Conservation (phyloP, 2,329 filamentous ascomycete species). For the Fusarium nelsonii region DNA sequence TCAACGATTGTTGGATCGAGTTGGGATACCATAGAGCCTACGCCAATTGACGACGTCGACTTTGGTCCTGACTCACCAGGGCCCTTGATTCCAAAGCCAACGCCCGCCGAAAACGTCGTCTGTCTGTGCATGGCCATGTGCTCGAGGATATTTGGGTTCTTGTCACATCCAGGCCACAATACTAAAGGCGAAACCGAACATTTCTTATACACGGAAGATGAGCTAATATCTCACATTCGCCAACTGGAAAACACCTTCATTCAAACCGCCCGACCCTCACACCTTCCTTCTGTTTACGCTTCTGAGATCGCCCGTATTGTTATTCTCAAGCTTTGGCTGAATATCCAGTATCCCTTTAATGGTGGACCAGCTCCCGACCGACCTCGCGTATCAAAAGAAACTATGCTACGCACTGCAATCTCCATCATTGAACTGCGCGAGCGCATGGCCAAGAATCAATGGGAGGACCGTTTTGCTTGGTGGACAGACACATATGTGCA, state of each 20-base stretch:
- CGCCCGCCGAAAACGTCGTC: slow-evolving; percentile 58
- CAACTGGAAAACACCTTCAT: slow-evolving; percentile 57
- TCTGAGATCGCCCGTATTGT: slow-evolving; percentile 57
- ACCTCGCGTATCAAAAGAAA: slow-evolving; percentile 54
- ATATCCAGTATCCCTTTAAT: slow-evolving; percentile 60
- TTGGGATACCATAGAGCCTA: slow-evolving; percentile 62
- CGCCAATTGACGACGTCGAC: slow-evolving; percentile 67
- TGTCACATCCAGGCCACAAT: slow-evolving; percentile 52
- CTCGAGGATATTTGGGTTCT: slow-evolving; percentile 56
- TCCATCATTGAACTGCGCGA: slow-evolving; percentile 60
- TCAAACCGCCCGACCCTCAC: slow-evolving; percentile 50
- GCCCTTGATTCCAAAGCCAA: slow-evolving; percentile 52
- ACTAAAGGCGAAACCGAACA: slow-evolving; percentile 34
- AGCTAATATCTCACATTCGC: slow-evolving; percentile 56
- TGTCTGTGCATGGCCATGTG: slow-evolving; percentile 56
- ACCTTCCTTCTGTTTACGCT: slow-evolving; percentile 54
- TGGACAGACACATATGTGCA: slow-evolving; percentile 65
- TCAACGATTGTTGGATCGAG: slow-evolving; percentile 57
- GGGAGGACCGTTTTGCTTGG: slow-evolving; percentile 58
- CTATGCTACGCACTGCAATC: slow-evolving; percentile 61
- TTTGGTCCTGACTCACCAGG: slow-evolving; percentile 57
- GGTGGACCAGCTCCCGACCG: slow-evolving; percentile 47
- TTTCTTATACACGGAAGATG: slow-evolving; percentile 52
- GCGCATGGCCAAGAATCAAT: slow-evolving; percentile 50
- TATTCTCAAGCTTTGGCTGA: slow-evolving; percentile 62